Percentiles rank a stretch among this genome's conserved stretches.
Conservation (phyloP, 768 basidiomycete genomes). For the Lentinus brumalis region DNA sequence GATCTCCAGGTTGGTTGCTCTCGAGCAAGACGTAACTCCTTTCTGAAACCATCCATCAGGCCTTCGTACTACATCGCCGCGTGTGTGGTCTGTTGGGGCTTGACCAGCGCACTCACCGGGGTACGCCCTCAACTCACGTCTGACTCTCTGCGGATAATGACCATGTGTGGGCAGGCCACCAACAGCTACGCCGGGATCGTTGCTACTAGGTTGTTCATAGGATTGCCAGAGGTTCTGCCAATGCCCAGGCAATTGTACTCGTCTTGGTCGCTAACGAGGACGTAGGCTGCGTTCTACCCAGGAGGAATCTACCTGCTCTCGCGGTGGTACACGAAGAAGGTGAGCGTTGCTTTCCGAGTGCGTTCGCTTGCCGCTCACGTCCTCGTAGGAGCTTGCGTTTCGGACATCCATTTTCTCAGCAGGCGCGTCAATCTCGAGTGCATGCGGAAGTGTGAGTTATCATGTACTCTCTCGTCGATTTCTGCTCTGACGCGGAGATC, state of each 20-base stretch:
- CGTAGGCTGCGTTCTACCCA: constrained; percentile 64
- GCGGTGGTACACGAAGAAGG: constrained; percentile 41
- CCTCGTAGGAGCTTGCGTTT: constrained; percentile 59
- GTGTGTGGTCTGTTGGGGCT: constrained; percentile 50
- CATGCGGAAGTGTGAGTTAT: constrained; percentile 59
- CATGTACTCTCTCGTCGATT: not conserved
- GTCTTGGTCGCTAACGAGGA: not conserved
- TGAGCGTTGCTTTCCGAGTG: constrained; percentile 5
- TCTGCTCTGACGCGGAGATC: not conserved
- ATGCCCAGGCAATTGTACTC: too few relatives aligned
- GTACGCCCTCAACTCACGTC: constrained; percentile 34
- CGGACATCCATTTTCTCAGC: constrained; percentile 62
- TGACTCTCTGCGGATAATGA: not conserved
- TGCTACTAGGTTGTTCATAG: constrained; percentile 60
- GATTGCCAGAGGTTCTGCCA: constrained; percentile 53
- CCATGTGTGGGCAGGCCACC: constrained; percentile 43
- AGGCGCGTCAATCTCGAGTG: constrained; percentile 63
- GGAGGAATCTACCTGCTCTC: constrained; percentile 47
- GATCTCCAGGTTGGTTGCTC: constrained; percentile 44
- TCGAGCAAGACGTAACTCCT: too few relatives aligned
- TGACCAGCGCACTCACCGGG: constrained; percentile 64
- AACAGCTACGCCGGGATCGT: constrained; percentile 56
- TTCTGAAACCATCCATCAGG: too few relatives aligned
- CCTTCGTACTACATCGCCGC: too few relatives aligned
- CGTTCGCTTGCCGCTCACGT: constrained; percentile 24